Evolutionary conservation across 305 asterid species (phyloP), one percentile per base, ranked within the genome.

Genomic region (Rubia peregrina): DNA sequence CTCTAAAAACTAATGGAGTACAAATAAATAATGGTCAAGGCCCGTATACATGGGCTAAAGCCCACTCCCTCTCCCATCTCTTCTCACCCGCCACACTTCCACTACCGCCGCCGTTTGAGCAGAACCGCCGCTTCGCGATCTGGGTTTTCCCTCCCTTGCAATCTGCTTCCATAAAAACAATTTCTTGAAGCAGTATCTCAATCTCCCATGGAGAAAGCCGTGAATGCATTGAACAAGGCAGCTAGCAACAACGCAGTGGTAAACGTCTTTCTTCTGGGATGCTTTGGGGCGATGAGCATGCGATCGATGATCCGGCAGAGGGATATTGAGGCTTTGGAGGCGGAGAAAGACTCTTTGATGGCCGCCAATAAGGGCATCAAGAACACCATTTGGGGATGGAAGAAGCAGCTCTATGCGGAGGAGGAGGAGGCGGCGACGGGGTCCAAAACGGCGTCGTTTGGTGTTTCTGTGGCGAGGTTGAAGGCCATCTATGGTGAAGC

Each of bases 381-480:
- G 73, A 83, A 44, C 51, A 64, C 88, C 33, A 81, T 89, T 59
- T 86, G 98, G 98, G 83, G 85, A 30, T 90, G 96, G 93, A 92
- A 89, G 75, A 96, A 89, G 80, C 80, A 78, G 72, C 90, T 92
- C 69, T 90, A 79, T 75, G 80, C 88, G 4, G 91, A 87, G 78
- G 91, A 88, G 22, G 80, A 36, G 36, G 36, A 80, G 65, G 79
- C 77, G 12, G 70, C 78, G 75, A 78, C 85, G 51, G 71, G 61
- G 49, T 33, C 62, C 6, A 43, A 65, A 36, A 71, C 71, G 30
- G 71, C 77, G 9, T 77, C 90, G 62, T 51, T 14, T 3, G 49
- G 68, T n/a, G 49, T 89, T 30, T 87, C 96, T 43, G 88, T 88
- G 30, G 83, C 96, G 61, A 90, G 84, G n/a, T 88, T 92, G 80